phyloP scores from a whole-genome alignment of 768 basidiomycete genomes.

The Gelatoporia subvermispora region DNA sequence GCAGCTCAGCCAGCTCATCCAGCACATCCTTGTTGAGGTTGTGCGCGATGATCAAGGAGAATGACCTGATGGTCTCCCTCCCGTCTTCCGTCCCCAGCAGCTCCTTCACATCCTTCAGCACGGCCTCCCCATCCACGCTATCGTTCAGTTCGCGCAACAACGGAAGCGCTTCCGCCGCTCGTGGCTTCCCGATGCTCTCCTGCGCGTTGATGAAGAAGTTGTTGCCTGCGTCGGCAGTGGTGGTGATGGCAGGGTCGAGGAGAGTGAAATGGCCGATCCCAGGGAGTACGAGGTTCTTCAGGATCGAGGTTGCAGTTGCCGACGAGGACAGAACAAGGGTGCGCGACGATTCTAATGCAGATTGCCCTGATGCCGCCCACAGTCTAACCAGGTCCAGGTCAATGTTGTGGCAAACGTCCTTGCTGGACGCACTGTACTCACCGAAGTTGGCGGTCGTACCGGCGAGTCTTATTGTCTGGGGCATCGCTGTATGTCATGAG shows the following conservation, averaged over 20 bases:
- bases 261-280: constrained; percentile 96
- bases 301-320: constrained; percentile 81
- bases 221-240: constrained; percentile 81
- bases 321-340: constrained; percentile 77
- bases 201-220: constrained; percentile 90
- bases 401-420: neutral
- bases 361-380: constrained; percentile 92
- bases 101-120: constrained; percentile 41
- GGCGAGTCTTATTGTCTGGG: constrained; percentile 83
- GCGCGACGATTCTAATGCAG: constrained; percentile 78
- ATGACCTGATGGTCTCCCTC: constrained; percentile 12
- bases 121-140: constrained; percentile 63
- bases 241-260: constrained; percentile 59
- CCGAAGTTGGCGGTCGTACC: constrained; percentile 95
- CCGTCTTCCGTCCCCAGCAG: constrained; percentile 18
- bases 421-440: constrained; percentile 27
- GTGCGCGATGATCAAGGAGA: constrained; percentile 77
- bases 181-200: constrained; percentile 72
- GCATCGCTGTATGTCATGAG: constrained; percentile 26
- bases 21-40: constrained; percentile 61
- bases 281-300: constrained; percentile 96
- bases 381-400: constrained; percentile 30
- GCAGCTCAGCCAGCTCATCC: constrained; percentile 51
- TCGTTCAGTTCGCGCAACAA: constrained; percentile 86
- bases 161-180: constrained; percentile 75